phyloP scores from a whole-genome alignment of 2,329 filamentous ascomycete genomes.

The Ophiostoma ips region DNA sequence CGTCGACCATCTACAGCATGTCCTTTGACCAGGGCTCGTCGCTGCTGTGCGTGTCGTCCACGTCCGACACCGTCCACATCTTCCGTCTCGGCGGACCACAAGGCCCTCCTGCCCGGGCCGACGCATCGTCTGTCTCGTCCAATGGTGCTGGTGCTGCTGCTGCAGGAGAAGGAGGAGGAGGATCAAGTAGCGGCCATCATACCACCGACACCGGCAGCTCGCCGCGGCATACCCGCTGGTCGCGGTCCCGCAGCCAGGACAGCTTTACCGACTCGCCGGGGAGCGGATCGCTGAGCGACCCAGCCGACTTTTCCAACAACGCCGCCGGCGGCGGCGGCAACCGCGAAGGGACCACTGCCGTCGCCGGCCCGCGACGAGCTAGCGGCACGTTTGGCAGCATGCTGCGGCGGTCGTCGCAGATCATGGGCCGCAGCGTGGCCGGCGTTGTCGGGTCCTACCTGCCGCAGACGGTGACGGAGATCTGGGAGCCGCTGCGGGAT shows the following conservation, averaged over 20 bases:
- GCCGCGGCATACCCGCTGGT: constrained; percentile 34
- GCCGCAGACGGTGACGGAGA: constrained; percentile 85
- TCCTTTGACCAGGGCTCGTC: constrained; percentile 94
- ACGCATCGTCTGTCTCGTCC: constrained; percentile 7
- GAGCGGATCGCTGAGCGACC: constrained; percentile 32
- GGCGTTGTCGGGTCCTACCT: constrained; percentile 85
- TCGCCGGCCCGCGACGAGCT: constrained; percentile 28
- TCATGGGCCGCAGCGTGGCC: constrained; percentile 78
- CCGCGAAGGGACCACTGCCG: constrained; percentile 12
- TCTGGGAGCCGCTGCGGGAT: constrained; percentile 90
- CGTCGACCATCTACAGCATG: constrained; percentile 95
- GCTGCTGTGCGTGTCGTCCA: constrained; percentile 86
- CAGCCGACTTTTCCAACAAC: constrained; percentile 23
- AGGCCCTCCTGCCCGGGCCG: constrained; percentile 12
- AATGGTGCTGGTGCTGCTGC: too few relatives aligned
- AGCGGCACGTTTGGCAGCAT: constrained; percentile 81
- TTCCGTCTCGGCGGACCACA: constrained; percentile 59
- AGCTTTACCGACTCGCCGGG: constrained; percentile 39
- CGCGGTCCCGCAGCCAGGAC: constrained; percentile 38
- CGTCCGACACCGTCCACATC: constrained; percentile 91
- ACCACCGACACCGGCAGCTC: constrained; percentile 21
- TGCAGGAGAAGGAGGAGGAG: neutral
- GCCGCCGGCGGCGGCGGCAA: constrained; percentile 7
- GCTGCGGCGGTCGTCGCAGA: constrained; percentile 85
- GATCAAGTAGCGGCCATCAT: neutral